Evolutionary conservation across 2,329 filamentous ascomycete genomes (phyloP), one percentile per base, ranked within the genome.

Genomic region (Diaporthe velutina): DNA sequence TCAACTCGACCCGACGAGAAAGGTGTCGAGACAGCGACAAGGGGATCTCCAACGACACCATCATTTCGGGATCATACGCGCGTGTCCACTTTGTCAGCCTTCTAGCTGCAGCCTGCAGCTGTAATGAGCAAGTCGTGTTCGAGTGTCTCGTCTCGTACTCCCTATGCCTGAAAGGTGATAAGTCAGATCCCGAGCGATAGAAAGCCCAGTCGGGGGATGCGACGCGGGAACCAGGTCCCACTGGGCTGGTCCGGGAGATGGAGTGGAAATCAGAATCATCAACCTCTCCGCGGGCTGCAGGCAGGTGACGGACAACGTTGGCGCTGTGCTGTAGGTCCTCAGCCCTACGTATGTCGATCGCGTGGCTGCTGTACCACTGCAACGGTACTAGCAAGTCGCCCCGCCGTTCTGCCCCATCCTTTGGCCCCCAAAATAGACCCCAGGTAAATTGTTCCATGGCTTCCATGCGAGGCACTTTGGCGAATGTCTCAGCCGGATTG

Each of bases 281-380:
- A 55, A 19, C 33, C 45, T 30, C 10, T 45, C 25, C 9, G 70
- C 33, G 4, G 33, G 55, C 30, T 45, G 33, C 9, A 13, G 25
- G 35, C 42, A 52, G 33, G 55, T 30, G 57, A 38, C 9, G 19
- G 25, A 45, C 42, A 52, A 4, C 19, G 45, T 52, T 28, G 57
- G 48, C 70, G 42, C 42, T 48, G 42, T 17, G 19, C 42, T 48
- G 67, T 35, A 45, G 55, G 60, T 28, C 42, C 60, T 75, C 74
- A 75, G 74, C 74, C 74, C 74, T 75, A 75, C 40, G 71, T 48
- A 5, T 61, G 71, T 52, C 55, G 71, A 74, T 73, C 74, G 28
- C 25, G 9, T 64, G 40, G 60, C 55, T 73, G 66, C 50, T 60
- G 57, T 73, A 73, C 48, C 74, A 58, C 50, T 50, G 70, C 19